Conservation (phyloP, 2,329 filamentous ascomycete genomes). For the Beauveria sp. region DNA sequence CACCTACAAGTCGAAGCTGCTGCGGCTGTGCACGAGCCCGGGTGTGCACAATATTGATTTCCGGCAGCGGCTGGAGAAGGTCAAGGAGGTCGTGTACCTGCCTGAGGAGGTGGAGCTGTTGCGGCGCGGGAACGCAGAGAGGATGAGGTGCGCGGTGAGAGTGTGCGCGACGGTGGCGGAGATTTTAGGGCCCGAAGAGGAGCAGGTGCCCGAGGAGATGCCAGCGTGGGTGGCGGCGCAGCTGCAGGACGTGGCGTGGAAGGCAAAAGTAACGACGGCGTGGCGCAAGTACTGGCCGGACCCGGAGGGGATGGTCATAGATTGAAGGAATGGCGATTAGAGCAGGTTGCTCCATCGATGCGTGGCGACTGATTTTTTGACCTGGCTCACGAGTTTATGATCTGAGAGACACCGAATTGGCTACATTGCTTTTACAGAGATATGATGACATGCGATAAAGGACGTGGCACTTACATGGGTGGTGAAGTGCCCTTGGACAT, state of each 20-base stretch:
- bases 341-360: no score
- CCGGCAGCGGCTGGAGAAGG: constrained; percentile 16
- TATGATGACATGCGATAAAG: no score
- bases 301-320: background rate
- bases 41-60: constrained; percentile 14
- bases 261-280: constrained; percentile 15
- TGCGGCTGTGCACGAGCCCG: constrained; percentile 13
- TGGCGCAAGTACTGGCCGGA: background rate
- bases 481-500: no score
- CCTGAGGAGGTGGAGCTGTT: constrained; percentile 23
- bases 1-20: constrained; percentile 18
- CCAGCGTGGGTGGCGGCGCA: constrained; percentile 20
- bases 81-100: constrained; percentile 21
- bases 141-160: constrained; percentile 19
- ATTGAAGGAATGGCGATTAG: background rate
- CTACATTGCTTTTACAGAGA: no score
- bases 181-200: constrained; percentile 17
- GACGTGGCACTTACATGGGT: no score
- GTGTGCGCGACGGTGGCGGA: constrained; percentile 22
- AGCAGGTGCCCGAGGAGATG: constrained; percentile 14
- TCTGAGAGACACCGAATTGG: no score
- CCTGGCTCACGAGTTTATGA: no score
- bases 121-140: constrained; percentile 17
- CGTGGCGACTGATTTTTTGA: no score
- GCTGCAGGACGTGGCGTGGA: constrained; percentile 19